Percentiles rank a stretch among this genome's conserved stretches.
Conservation (phyloP, 169 alveolate species). For the Eimeria tenella region DNA sequence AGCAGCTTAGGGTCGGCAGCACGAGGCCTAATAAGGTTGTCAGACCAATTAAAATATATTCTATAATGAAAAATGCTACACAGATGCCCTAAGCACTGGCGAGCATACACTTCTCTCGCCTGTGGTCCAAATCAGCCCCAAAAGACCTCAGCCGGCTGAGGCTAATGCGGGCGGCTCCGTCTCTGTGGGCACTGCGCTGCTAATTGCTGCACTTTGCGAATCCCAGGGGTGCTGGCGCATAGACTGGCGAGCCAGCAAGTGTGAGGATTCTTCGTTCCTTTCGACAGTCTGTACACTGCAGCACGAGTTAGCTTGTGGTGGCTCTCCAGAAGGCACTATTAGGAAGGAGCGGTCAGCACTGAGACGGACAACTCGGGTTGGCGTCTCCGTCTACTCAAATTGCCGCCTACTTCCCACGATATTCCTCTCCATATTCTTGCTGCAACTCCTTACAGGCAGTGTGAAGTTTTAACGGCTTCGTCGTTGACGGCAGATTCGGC, state of each 20-base stretch:
- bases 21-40: neutral
- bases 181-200: neutral
- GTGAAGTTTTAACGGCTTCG: neutral
- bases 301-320: neutral
- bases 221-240: too few relatives aligned
- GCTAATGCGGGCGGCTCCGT: neutral
- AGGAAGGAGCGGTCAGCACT: neutral
- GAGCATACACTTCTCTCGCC: slow-evolving; percentile 15
- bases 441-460: too few relatives aligned
- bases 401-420: too few relatives aligned
- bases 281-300: slow-evolving; percentile 3
- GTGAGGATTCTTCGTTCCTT: neutral
- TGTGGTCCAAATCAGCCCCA: slow-evolving; percentile 22
- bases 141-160: neutral
- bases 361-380: neutral
- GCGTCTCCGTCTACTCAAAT: neutral
- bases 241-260: too few relatives aligned
- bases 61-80: neutral
- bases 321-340: slow-evolving; percentile 24
- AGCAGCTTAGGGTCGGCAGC: too few relatives aligned
- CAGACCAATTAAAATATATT: neutral
- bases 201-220: neutral
- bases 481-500: neutral
- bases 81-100: neutral
- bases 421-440: too few relatives aligned